Evolutionary conservation across 345 rosid species (phyloP), one percentile per base, ranked within the genome.

Genomic region (Citrus glauca): DNA sequence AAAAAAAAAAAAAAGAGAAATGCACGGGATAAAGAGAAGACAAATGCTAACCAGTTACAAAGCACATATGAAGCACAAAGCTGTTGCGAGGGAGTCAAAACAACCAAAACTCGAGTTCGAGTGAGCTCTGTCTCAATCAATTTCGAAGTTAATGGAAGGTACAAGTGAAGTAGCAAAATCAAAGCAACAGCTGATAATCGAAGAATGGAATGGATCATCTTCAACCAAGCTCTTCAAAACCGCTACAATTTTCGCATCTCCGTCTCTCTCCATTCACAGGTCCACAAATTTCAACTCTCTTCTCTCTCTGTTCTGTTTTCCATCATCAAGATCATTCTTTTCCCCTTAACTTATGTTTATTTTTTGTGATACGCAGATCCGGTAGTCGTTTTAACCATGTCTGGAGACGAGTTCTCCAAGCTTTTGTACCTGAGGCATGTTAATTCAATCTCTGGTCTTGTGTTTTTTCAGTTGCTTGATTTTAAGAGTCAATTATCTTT

Each of bases 371-470:
- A 50, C 30, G 30, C 85, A 93, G 98, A 78, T 91, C 91, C 53
- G 82, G 89, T 59, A 82, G 85, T 82, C 92, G 91, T 7, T 90
- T 91, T 82, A 74, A 78, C 78, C 98, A 91, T 84, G 83, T 95
- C 14, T 88, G 94, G 95, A 88, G 95, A 73, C 86, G 97, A 67
- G 78, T 93, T 74, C 95, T 93, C 71, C 90, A 91, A 87, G 98
- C 98, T 25, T 91, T 94, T 81, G 95, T 94, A 22, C 98, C 97
- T 0, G 98, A 93, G 98, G 97, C 84, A 82, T 81, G 89, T 25
- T 19, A 1, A 57, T 63, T 25, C 20, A 19, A 13, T 53, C 20
- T 53, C 7, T 53, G 7, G 17, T 53, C 19, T 53, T 53, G 50
- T 13, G 50, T 53, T 53, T 53, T 17, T 53, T 5, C 1, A 5